phyloP scores from a whole-genome alignment of 2,329 filamentous ascomycete genomes.

The Cyphellophora europaea region DNA sequence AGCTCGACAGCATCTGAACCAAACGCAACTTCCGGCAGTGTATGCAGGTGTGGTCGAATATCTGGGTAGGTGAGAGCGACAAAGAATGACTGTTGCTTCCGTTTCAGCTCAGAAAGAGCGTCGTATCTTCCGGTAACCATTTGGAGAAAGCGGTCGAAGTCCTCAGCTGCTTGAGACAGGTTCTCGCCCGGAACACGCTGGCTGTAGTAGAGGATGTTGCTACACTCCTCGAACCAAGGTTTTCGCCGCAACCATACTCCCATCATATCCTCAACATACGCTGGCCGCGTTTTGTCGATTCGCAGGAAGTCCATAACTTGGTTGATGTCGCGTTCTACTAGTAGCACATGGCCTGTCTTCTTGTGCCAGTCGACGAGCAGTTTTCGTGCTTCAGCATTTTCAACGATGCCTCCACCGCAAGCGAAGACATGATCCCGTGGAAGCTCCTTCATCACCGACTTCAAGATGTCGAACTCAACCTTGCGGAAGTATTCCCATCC shows the following conservation, averaged over 20 bases:
- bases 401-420: constrained; percentile 88
- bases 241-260: constrained; percentile 82
- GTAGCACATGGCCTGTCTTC: constrained; percentile 71
- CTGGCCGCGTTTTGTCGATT: constrained; percentile 80
- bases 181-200: constrained; percentile 49
- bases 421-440: constrained; percentile 74
- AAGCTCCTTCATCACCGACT: constrained; percentile 64
- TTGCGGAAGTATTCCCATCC: constrained; percentile 87
- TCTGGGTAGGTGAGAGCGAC: constrained; percentile 80
- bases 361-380: constrained; percentile 65
- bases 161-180: constrained; percentile 47
- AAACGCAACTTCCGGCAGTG: constrained; percentile 64
- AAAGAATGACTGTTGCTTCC: constrained; percentile 73
- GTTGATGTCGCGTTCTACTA: constrained; percentile 79
- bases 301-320: constrained; percentile 82
- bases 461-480: constrained; percentile 66
- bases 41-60: constrained; percentile 51
- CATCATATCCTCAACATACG: constrained; percentile 87
- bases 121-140: constrained; percentile 55
- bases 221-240: constrained; percentile 84
- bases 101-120: constrained; percentile 49
- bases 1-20: constrained; percentile 91
- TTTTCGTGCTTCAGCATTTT: constrained; percentile 69
- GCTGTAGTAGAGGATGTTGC: constrained; percentile 88
- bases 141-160: constrained; percentile 65